Evolutionary conservation across 768 basidiomycete genomes (phyloP), one percentile per base, ranked within the genome.

Genomic region (Coprinopsis strossmayeri): DNA sequence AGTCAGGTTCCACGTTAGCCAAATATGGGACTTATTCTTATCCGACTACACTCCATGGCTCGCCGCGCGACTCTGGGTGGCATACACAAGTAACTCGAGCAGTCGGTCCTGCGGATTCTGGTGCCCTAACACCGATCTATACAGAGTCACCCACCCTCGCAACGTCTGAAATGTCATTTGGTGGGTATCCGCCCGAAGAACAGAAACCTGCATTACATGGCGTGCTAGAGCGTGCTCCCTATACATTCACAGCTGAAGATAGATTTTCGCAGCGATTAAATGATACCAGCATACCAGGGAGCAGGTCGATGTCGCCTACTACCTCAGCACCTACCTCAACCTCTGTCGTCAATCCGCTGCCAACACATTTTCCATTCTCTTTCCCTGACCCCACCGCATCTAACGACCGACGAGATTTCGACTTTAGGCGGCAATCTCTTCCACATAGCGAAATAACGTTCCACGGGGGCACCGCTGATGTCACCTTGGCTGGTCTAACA

Each of bases 401-500:
- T 34, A 43, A 38, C 30, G 49, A 85, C 47, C 75, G 79, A 40
- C 39, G 77, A 49, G 83, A 84, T 42, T 84, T 79, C 62, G 80
- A 80, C 64, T 85, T 78, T 59, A 79, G 82, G 57, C 77, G 81
- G 51, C 73, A 76, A 53, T 69, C 77, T 23, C 69, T 66, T 59
- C 61, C 71, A 39, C 77, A 76, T 50, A 67, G 82, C 35, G 81
- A 87, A 51, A 75, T 87, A 41, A 81, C 82, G 9, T 73, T 88
- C 28, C 84, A 87, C 49, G 82, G 82, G 40, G 84, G 84, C 49
- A 84, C 81, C 4, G 80, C 87, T 28, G 82, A 88, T 61, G 76
- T 88, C 39, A 81, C 53, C 27, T 38, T 81, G 37, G 55, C 75
- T 46, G 69, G 74, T 21, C 64, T 77, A 28, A 64, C 69, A 53